Conservation (phyloP, 1,284 basidiomycete genomes). For the Austroboletus niveus region DNA sequence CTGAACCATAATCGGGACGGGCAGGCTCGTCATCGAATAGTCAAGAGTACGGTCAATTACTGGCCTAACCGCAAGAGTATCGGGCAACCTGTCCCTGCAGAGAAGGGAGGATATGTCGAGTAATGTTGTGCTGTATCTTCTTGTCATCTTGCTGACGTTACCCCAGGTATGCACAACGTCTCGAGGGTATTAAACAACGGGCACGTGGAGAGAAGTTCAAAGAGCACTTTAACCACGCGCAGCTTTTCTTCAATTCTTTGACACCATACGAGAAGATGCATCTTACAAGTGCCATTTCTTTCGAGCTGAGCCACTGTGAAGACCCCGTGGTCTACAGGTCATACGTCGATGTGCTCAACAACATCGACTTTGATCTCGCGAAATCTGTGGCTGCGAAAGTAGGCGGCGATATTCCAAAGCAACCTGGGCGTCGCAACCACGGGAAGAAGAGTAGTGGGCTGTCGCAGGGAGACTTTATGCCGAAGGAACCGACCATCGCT, state of each 20-base stretch:
- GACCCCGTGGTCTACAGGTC: conserved; percentile 67
- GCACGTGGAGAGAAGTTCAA: conserved; percentile 69
- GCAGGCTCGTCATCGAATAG: conserved; percentile 53
- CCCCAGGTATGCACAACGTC: conserved; percentile 44
- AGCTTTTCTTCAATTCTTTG: conserved; percentile 82
- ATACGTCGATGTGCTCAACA: conserved; percentile 64
- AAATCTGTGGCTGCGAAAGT: conserved; percentile 62
- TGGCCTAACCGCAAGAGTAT: conserved; percentile 69
- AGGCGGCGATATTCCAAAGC: conserved; percentile 55
- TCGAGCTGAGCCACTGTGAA: conserved; percentile 79
- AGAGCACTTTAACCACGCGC: conserved; percentile 68
- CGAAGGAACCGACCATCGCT: conserved; percentile 63
- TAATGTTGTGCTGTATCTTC: conserved; percentile 25
- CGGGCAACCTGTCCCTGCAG: conserved; percentile 46
- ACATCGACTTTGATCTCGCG: conserved; percentile 71
- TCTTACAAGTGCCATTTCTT: conserved; percentile 63
- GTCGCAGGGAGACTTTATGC: conserved; percentile 58
- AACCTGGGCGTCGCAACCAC: conserved; percentile 49
- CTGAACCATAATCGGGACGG: conserved; percentile 75
- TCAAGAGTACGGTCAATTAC: conserved; percentile 65
- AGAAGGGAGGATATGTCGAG: conserved; percentile 62
- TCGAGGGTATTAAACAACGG: conserved; percentile 68
- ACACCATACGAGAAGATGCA: conserved; percentile 64
- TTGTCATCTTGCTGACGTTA: not conserved
- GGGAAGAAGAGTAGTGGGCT: conserved; percentile 53